phyloP scores from a whole-genome alignment of 495 filamentous ascomycete genomes.

The Neurospora sp. region DNA sequence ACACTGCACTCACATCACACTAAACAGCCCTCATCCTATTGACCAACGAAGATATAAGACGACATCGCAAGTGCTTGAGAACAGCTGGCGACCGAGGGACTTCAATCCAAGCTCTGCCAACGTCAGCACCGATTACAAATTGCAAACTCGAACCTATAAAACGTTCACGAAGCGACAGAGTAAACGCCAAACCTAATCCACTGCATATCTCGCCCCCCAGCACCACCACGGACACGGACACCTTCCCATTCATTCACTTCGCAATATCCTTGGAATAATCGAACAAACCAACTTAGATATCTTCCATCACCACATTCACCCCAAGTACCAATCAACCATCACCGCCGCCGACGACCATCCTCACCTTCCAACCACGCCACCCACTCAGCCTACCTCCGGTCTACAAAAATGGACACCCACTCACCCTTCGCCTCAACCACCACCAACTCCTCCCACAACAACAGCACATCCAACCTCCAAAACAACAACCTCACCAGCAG shows the following conservation, averaged over 20 bases:
- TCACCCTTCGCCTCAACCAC: neutral
- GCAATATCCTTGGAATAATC: neutral
- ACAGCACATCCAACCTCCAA: conserved; percentile 6
- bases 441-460: neutral
- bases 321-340: neutral
- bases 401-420: neutral
- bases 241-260: neutral
- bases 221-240: neutral
- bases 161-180: no score
- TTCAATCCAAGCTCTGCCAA: neutral
- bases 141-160: no score
- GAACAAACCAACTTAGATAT: neutral
- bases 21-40: neutral
- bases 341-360: neutral
- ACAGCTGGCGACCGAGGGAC: no score
- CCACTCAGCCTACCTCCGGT: neutral
- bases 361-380: neutral
- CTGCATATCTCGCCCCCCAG: no score
- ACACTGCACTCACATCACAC: neutral
- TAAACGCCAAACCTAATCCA: no score
- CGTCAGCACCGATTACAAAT: no score
- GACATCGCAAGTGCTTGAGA: neutral
- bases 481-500: neutral
- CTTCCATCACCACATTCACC: neutral
- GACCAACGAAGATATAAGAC: neutral